Evolutionary conservation across 2,329 filamentous ascomycete species (phyloP), one percentile per base, ranked within the genome.

Genomic region (Colletotrichum sp.): DNA sequence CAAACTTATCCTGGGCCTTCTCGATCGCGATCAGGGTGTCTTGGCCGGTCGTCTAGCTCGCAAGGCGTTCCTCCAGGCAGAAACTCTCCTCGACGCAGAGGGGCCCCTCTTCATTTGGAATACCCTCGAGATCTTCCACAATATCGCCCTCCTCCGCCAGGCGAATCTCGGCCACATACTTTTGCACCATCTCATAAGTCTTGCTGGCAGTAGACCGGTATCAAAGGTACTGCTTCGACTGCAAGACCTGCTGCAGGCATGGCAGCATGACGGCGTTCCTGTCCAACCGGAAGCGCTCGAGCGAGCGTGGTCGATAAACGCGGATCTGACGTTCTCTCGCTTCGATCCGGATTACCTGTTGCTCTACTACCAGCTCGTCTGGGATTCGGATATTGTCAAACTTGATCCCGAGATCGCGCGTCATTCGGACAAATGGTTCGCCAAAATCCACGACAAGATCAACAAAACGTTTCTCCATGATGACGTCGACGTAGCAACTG

Each of bases 41-140:
- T 74, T 78, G 28, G 78, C 78, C 21, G 78, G 78, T 6, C 71
- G 78, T 12, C 57, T 75, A 28, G 78, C 78, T n/a, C 78, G 78
- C 7, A 79, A 79, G 67, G 75, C 78, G 10, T 79, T 79, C 39
- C n/a, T 79, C n/a, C 71, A 76, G 34, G 75, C 77, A 21, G 78
- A 79, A 60, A 73, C 67, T 24, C 75, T 79, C 4, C 61, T 79
- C 4, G 34, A 57, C 12, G 48, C 77, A 26, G 77, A 77, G n/a
- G 78, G 72, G 3, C 78, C 78, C 2, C 32, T 69, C 28, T 61
- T 78, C 36, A 55, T 75, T 63, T 78, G 76, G 71, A 75, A 78
- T 67, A 48, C 68, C 43, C 68, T 78, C 15, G 76, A 78, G 15
- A 77, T 77, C 15, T 43, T 79, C 16, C 39, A 72, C 59, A 67